These are phyloP conservation scores for Amanita polypyramis DNA, from an alignment of 768 basidiomycete genomes.

Conservation along the genomic window DNA sequence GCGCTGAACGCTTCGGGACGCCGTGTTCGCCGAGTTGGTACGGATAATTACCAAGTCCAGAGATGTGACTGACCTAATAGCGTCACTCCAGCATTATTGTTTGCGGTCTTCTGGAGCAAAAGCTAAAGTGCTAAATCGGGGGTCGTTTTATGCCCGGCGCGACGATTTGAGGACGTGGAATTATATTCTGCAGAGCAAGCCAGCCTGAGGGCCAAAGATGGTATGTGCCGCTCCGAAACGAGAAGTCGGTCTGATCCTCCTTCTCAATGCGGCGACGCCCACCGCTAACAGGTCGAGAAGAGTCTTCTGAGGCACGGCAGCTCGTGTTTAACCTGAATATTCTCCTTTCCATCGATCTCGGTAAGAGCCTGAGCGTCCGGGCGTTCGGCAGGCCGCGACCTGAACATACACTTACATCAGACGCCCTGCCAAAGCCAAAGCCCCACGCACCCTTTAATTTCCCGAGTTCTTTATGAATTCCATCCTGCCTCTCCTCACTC, in stretches of 20 bases:
- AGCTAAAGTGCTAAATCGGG: constrained; percentile 1
- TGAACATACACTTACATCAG: constrained; percentile 23
- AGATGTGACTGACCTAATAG: background rate
- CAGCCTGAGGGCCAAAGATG: background rate
- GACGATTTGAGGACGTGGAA: too few species aligned
- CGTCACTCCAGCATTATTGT: background rate
- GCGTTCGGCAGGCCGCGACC: constrained; percentile 13
- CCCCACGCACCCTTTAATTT: constrained; percentile 21
- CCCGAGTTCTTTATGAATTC: constrained; percentile 1
- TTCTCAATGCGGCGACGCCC: background rate
- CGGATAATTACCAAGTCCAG: background rate
- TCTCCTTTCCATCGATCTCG: constrained; percentile 17
- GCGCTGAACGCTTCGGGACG: too few species aligned
- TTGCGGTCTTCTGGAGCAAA: background rate
- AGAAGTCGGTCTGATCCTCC: constrained; percentile 12
- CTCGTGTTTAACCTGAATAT: background rate
- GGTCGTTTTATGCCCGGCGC: background rate
- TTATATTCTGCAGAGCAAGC: background rate
- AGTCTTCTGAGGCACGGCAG: constrained; percentile 5
- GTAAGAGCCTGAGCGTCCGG: constrained; percentile 10
- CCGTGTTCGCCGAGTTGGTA: too few species aligned
- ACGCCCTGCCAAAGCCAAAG: constrained; percentile 14
- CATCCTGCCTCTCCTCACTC: background rate
- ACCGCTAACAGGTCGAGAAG: background rate
- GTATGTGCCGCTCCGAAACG: constrained; percentile 20